These are phyloP conservation scores for Platanthera zijinensis DNA, from an alignment of 106 monocot genomes.

Conservation along the genomic window DNA sequence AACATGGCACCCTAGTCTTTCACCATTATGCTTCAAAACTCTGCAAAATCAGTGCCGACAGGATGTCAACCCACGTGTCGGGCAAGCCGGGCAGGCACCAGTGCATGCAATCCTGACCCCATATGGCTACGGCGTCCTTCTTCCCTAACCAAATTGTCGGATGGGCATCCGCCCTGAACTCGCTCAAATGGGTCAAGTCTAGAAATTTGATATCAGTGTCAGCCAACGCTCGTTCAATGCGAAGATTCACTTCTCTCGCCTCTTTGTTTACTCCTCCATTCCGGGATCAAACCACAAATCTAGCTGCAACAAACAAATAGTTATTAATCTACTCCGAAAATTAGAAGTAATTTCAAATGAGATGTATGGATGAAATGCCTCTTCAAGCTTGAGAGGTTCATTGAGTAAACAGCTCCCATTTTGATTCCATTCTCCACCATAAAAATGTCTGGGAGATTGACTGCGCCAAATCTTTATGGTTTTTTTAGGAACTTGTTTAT, in stretches of 20 bases:
- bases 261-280: conserved; percentile 79
- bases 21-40: conserved; percentile 22
- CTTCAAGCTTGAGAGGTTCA: conserved; percentile 45
- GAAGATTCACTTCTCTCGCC: conserved; percentile 66
- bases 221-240: conserved; percentile 37
- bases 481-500: conserved; percentile 55
- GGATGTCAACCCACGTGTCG: conserved; percentile 86
- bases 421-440: conserved; percentile 86
- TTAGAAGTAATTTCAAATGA: background rate
- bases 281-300: conserved; percentile 90
- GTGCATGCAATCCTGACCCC: conserved; percentile 99
- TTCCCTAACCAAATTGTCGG: conserved; percentile 93
- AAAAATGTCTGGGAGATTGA: conserved; percentile 91
- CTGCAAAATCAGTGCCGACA: conserved; percentile 48
- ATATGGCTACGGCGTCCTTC: conserved; percentile 76
- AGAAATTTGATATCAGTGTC: conserved; percentile 52
- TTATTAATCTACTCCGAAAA: background rate
- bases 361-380: conserved; percentile 34
- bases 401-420: conserved; percentile 85
- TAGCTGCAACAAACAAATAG: conserved; percentile 41
- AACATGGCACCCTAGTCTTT: background rate
- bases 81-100: conserved; percentile 97
- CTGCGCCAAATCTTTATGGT: conserved; percentile 85
- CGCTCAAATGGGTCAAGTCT: conserved; percentile 81
- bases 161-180: conserved; percentile 94